Base-by-base conservation (phyloP, 2,329 filamentous ascomycete genomes). In the Penicillium sp. region DNA sequence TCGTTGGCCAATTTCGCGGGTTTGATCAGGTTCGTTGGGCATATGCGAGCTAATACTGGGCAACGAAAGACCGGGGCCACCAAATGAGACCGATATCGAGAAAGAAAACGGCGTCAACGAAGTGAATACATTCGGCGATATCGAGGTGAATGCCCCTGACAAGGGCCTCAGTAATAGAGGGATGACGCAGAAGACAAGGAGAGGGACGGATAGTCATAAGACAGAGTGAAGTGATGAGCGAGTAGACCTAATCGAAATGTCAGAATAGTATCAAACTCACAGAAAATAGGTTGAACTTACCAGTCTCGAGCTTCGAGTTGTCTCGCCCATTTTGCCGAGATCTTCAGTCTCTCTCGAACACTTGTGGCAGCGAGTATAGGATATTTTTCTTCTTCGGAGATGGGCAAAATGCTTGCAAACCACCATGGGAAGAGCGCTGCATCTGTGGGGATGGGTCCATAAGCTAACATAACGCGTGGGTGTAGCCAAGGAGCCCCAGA, bases 391-490 rank as follows among this genome's bases (percentile, higher is more conserved):
- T 85, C 77, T 27, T 94, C 89, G 15, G 83, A 81, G 37, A 94
- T 85, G 0, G 91, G 91, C 13, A 96, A 73, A 21, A 94, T 86
- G 66, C 85, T 90, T 10, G 89, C 91, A 62, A 96, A 88, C 92
- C 92, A 97, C 81, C 91, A 96, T 0, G 91, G 89, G 62, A 96
- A 94, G 1, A 84, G 71, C 3, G 86, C 86, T 1, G 90, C 86
- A 65, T 96, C 90, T 16, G 83, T 78, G 0, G 91, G 91, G 21
- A 87, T 87, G 55, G 88, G 84, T 13, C 91, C 91, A 61, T 93
- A 94, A 6, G 89, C 85, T 32, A 84, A 76, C 31, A 92, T 76
- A 34, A 92, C 86, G 9, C 87, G 83, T 39, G 86, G 81, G 52
- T 89, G 84, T 29, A 95, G 77, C 91, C 90, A 96, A 0, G 83